Percentiles rank a stretch among this genome's conserved stretches.
These are phyloP conservation scores for Kodamaea hsintzibuensis DNA, from an alignment of 805 yeast species.

Conservation along the genomic window DNA sequence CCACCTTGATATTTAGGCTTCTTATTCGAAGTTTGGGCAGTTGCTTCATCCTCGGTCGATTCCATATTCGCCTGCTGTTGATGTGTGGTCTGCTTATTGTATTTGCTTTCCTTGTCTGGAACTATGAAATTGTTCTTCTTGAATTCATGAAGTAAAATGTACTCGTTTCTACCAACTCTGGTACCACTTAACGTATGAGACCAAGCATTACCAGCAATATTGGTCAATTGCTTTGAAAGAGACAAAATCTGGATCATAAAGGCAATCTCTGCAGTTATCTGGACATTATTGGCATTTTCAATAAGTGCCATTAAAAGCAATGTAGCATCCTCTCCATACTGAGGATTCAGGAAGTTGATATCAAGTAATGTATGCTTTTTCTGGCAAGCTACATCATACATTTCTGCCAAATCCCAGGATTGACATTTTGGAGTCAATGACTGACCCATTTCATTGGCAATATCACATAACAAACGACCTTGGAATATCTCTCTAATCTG, in stretches of 20 bases:
- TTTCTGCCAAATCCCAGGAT: slow-evolving; percentile 90
- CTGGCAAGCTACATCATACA: slow-evolving; percentile 79
- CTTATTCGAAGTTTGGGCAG: slow-evolving; percentile 52
- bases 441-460: slow-evolving; percentile 93
- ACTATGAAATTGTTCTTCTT: slow-evolving; percentile 74
- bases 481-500: slow-evolving; percentile 69
- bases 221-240: slow-evolving; percentile 86
- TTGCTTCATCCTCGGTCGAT: slow-evolving; percentile 41
- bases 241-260: slow-evolving; percentile 83
- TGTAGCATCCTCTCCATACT: slow-evolving; percentile 64
- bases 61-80: slow-evolving; percentile 36
- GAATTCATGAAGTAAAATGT: slow-evolving; percentile 88
- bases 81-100: slow-evolving; percentile 37
- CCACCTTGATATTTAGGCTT: slow-evolving; percentile 89
- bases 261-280: slow-evolving; percentile 74
- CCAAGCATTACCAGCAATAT: slow-evolving; percentile 97
- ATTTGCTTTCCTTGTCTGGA: slow-evolving; percentile 74
- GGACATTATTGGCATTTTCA: slow-evolving; percentile 67
- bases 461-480: slow-evolving; percentile 89
- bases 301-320: slow-evolving; percentile 67
- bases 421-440: slow-evolving; percentile 90
- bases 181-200: slow-evolving; percentile 92
- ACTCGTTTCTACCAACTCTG: slow-evolving; percentile 94
- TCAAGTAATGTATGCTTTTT: slow-evolving; percentile 64
- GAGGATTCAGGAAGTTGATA: slow-evolving; percentile 67